phyloP scores from a whole-genome alignment of 306 rosid genomes.

The Quercus robur region DNA sequence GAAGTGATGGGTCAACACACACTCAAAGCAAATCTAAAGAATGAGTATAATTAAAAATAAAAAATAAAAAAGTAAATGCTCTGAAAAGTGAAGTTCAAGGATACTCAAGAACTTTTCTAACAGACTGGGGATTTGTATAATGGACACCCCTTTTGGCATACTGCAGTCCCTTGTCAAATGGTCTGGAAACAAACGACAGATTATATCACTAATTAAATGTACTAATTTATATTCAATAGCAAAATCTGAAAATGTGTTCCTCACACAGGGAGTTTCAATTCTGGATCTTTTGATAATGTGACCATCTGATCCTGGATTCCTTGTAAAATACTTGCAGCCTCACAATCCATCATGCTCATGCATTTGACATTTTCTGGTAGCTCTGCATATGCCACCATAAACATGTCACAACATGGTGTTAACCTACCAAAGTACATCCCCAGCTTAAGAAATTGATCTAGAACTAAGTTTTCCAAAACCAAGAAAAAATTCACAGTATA shows the following conservation, averaged over 20 bases:
- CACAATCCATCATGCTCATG: conserved; percentile 63
- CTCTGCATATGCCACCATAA: conserved; percentile 44
- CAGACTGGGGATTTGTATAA: conserved; percentile 43
- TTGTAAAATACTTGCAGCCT: conserved; percentile 63
- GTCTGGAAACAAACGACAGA: conserved; percentile 35
- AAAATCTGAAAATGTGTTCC: conserved; percentile 23
- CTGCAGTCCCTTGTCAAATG: conserved; percentile 80
- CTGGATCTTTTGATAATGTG: conserved; percentile 69
- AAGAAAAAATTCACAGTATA: not conserved
- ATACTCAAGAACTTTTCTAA: conserved; percentile 66
- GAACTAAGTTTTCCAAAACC: not conserved
- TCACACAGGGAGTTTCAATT: conserved; percentile 66
- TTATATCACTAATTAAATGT: conserved; percentile 11
- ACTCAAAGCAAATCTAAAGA: not conserved
- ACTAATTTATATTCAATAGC: conserved; percentile 3
- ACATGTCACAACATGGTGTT: not conserved
- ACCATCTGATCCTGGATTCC: conserved; percentile 76
- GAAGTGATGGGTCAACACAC: not conserved
- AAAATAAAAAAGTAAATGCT: not conserved
- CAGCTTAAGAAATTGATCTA: not conserved
- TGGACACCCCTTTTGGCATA: conserved; percentile 58
- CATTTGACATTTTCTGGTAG: conserved; percentile 68
- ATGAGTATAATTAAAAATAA: not conserved
- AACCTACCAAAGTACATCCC: too few species aligned
- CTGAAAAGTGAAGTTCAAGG: conserved; percentile 35